Base-by-base conservation (phyloP, 306 rosid genomes). In the Cotoneaster glaucophyllus region DNA sequence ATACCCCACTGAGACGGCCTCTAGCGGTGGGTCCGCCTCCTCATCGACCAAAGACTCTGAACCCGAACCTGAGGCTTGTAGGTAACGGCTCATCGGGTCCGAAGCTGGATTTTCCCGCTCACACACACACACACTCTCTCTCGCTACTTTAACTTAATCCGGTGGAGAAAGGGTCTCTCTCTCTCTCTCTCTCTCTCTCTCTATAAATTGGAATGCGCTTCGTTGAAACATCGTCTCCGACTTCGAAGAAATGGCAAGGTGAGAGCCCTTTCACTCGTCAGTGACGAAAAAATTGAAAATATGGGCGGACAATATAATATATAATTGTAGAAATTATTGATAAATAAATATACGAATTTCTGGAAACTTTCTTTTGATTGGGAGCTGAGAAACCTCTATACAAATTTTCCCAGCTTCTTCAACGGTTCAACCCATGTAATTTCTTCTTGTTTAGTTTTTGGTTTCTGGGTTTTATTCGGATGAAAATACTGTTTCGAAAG, bases 71-170 rank as follows among this genome's bases (percentile, higher is more conserved):
- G 3, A 78, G 88, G 70, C 18, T 65, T 70, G 82, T 74, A 5
- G 48, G 54, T 59, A 71, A 80, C 15, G 48, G 48, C 69, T 32
- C 17, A 8, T 12, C 73, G 50, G 34, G 11, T 37, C 70, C 70
- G 31, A 8, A 56, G 73, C 67, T 41, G 70, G 76, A 64, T 73
- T 79, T 93, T 93, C 95, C 98, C 98, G 93, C 98, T 84, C 90
- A 61, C 72, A 28, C 76, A 70, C 3, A 8, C 56, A 7, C 75
- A 69, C 77, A 2, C 81, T 66, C 78, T n/a, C 65, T 41, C 67
- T 28, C 39, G 12, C 44, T 15, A 14, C 48, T 69, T 77, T 67
- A 64, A 53, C 86, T 83, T 76, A 67, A 15, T 69, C 74, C 39
- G 45, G 75, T 79, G 77, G 66, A 76, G 85, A 71, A 78, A 28